Evolutionary conservation across 306 rosid genomes (phyloP).

Genomic region (Vigna angularis): DNA sequence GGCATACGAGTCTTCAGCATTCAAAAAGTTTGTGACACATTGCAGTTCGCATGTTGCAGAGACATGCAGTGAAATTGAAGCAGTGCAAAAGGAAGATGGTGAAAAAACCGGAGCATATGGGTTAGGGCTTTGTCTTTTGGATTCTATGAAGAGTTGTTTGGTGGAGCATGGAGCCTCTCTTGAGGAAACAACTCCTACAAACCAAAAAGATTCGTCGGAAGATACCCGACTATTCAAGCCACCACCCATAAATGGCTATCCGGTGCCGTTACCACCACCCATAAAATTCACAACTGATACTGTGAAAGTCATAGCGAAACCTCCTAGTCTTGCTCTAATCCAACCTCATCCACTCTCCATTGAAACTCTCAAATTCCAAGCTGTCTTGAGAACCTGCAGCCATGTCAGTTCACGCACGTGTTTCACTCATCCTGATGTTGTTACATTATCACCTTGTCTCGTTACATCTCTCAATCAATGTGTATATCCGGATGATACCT

Average conservation of each 20-base stretch:
- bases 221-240: neutral
- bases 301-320: too few species aligned
- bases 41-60: neutral
- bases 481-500: neutral
- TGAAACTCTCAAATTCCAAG: neutral
- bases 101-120: too few species aligned
- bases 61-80: neutral
- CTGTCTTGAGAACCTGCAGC: neutral
- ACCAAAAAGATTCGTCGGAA: neutral
- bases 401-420: neutral
- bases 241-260: neutral
- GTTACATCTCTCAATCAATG: conserved; percentile 7
- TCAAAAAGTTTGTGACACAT: neutral
- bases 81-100: neutral
- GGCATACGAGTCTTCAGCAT: neutral
- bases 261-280: neutral
- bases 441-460: neutral
- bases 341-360: neutral
- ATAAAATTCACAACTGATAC: too few species aligned
- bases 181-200: neutral
- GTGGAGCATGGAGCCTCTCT: neutral
- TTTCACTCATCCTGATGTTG: neutral
- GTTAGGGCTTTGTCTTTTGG: neutral
- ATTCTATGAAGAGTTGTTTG: neutral
- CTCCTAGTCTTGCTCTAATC: too few species aligned